Base-by-base conservation (phyloP, 345 rosid genomes). In the Linum lewisii region DNA sequence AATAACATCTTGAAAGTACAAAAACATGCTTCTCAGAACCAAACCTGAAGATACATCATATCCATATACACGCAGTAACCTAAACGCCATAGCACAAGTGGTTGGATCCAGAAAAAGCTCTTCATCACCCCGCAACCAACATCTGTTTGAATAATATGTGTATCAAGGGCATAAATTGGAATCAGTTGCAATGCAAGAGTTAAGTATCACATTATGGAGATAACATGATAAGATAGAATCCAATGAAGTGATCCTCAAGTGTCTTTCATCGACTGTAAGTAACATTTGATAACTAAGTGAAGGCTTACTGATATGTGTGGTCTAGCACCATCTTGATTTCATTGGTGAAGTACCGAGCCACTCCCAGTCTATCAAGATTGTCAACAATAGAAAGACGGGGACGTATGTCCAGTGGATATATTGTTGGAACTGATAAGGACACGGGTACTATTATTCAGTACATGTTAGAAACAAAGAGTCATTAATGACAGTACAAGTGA, bases 11-110 rank as follows among this genome's bases (percentile, higher is more conserved):
- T 21, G 6, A 0, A 61, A 51, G 51, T 5, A 23, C 45, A 55
- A 54, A 2, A 57, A 14, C 20, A 51, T 13, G 3, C 21, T 10
- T 26, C 5, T 2, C 52, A 3, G n/a, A 45, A 29, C 2, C 37
- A 0, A 29, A 59, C 70, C 70, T 6, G 64, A 66, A 2, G 64
- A 66, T 15, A 66, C 34, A 11, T 24, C 42, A 29, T 66, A 66
- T 23, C 70, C 70, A 42, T 60, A 51, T 18, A 24, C 3, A 24
- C 64, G 57, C 18, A 66, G 26, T 13, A 60, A 53, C 2, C 70
- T 21, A 52, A 66, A 66, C n/a, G 21, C 49, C 24, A 66, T 37
- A 24, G 64, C 64, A 54, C 21, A 50, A 52, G 49, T 59, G 4
- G 32, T 19, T 10, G 49, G 24, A n/a, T 66, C 59, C 25, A 26